Evolutionary conservation across 495 filamentous ascomycete genomes (phyloP), one percentile per base, ranked within the genome.

Genomic region (Daldinia decipiens): DNA sequence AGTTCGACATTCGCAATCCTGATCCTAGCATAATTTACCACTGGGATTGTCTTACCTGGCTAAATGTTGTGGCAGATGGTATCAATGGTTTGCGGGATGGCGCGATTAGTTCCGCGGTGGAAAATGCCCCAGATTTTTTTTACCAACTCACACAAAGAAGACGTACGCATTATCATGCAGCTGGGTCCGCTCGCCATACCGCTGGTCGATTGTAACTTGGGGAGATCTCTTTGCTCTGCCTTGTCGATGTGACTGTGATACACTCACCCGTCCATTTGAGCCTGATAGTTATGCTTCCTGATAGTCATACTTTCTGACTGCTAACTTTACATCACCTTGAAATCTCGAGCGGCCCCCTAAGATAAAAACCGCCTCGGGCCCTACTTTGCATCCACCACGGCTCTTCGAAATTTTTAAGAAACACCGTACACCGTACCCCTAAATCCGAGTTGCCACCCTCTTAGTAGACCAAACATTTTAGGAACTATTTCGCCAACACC

Each of bases 21-120:
- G 32, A 43, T 43, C 24, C n/a, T 69, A 66, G 65, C 58, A 55
- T 45, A 58, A 45, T 57, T 65, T 66, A 68, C 57, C 19, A 50
- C 34, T 58, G 45, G 11, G 11, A 62, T 58, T 65, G 70, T 68
- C 61, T 31, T 65, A 65, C 70, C 43, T 73, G 70, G 70, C 70
- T 73, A 73, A 73, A 69, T 73, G 65, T 26, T 53, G 65, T 59
- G 56, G 56, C 15, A 57, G 63, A 75, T 77, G 73, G 68, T 75
- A 75, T 77, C 75, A 75, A 54, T 12, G 47, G 60, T 65, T 66
- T 68, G 73, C 62, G 73, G 60, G 65, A 77, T 77, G 73, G 75
- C 75, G 75, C 73, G 75, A 77, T 77, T 62, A 66, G n/a, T 55
- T 65, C 62, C 59, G 62, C 54, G 70, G 32, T 51, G 61, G 57